Evolutionary conservation across 768 basidiomycete genomes (phyloP).

Genomic region (Boletus edulis): DNA sequence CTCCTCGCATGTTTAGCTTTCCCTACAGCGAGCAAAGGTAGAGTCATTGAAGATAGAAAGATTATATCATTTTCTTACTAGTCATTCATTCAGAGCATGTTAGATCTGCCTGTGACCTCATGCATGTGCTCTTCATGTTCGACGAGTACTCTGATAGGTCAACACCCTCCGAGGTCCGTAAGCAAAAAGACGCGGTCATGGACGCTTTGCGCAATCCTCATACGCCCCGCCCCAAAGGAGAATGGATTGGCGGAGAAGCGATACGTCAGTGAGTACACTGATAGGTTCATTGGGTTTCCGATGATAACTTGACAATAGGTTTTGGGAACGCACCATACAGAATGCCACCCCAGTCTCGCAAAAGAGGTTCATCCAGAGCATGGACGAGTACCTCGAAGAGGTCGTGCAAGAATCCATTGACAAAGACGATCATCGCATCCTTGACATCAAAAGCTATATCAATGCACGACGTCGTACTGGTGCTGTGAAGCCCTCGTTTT

Average conservation of each 20-base stretch:
- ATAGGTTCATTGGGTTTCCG: not conserved
- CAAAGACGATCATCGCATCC: conserved; percentile 30
- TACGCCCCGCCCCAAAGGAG: conserved; percentile 9
- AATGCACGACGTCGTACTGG: conserved; percentile 38
- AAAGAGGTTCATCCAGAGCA: conserved; percentile 36
- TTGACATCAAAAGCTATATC: conserved; percentile 42
- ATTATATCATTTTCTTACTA: not conserved
- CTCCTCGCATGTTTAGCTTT: conserved; percentile 9
- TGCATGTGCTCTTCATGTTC: conserved; percentile 49
- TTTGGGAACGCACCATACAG: conserved; percentile 11
- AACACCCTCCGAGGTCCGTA: conserved; percentile 27
- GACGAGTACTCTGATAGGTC: conserved; percentile 51
- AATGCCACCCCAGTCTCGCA: conserved; percentile 6
- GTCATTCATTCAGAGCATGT: conserved; percentile 9
- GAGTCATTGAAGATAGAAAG: not conserved
- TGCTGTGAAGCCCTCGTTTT: conserved; percentile 40
- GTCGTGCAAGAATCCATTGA: conserved; percentile 44
- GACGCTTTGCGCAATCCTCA: conserved; percentile 14
- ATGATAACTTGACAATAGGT: conserved; percentile 1
- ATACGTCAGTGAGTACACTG: conserved; percentile 15
- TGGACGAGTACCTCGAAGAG: conserved; percentile 35
- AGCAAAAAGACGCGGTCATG: conserved; percentile 22
- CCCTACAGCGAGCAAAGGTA: conserved; percentile 12
- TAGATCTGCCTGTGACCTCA: conserved; percentile 45
- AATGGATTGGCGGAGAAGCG: conserved; percentile 18